Evolutionary conservation across 176 grass and related monocot species (phyloP).

Genomic region (Luzula sylvatica): DNA sequence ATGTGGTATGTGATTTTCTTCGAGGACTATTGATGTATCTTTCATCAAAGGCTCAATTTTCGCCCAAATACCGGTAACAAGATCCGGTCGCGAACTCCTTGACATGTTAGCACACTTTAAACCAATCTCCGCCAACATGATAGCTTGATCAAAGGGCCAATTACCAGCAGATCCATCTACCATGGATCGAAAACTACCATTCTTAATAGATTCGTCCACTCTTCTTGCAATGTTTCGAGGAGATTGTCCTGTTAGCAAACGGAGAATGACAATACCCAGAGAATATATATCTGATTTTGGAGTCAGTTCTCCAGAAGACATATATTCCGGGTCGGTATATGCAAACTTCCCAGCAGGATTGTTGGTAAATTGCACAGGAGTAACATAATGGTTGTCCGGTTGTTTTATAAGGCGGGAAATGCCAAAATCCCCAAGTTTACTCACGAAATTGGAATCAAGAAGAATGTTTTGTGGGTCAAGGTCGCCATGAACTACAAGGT

Average conservation of each 20-base stretch:
- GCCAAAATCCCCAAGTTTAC: constrained; percentile 43
- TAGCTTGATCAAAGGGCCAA: constrained; percentile 41
- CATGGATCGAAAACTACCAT: constrained; percentile 19
- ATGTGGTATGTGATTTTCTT: constrained; percentile 23
- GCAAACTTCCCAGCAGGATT: constrained; percentile 28
- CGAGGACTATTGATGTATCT: constrained; percentile 11
- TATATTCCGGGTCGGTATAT: constrained; percentile 55
- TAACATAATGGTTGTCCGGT: constrained; percentile 7
- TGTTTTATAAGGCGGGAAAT: constrained; percentile 36
- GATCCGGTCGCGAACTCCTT: constrained; percentile 31
- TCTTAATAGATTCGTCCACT: constrained; percentile 24
- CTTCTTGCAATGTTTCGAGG: constrained; percentile 19
- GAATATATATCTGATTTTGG: constrained; percentile 51
- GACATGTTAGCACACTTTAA: constrained; percentile 29
- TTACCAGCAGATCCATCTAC: constrained; percentile 33
- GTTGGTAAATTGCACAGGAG: constrained; percentile 10
- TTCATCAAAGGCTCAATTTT: constrained; percentile 36
- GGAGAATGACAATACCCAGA: constrained; percentile 44
- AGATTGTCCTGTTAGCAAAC: constrained; percentile 35
- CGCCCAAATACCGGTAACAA: constrained; percentile 38
- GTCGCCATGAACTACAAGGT: constrained; percentile 49
- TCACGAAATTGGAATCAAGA: constrained; percentile 39
- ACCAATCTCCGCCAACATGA: constrained; percentile 41
- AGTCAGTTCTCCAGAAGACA: constrained; percentile 35
- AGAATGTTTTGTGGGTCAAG: constrained; percentile 53